These are phyloP conservation scores for Parsonsia alboflavescens DNA, from an alignment of 257 asterid species.

Conservation along the genomic window DNA sequence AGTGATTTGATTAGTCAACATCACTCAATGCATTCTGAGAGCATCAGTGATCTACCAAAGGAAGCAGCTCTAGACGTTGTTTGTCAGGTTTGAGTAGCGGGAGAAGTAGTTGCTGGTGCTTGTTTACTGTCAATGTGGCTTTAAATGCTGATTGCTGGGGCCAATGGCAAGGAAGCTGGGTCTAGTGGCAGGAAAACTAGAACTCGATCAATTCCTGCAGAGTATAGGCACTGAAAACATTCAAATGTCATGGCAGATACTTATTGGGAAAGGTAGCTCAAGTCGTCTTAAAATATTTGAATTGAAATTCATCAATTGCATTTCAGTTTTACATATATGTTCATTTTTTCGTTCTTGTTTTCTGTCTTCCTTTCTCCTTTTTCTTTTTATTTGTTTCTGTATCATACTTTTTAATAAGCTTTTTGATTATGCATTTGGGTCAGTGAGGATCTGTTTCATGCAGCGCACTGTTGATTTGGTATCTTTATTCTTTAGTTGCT, in stretches of 20 bases:
- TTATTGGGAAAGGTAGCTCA: neutral
- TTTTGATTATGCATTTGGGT: too few species aligned
- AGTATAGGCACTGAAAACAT: neutral
- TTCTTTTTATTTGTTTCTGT: too few species aligned
- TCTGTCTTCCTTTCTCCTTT: too few species aligned
- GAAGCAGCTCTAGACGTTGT: conserved; percentile 40
- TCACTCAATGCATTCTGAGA: conserved; percentile 26
- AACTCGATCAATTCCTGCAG: neutral
- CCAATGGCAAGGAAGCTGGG: neutral
- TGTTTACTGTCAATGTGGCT: conserved; percentile 13
- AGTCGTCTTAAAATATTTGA: neutral
- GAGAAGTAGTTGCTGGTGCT: neutral
- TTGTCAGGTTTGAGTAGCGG: conserved; percentile 27
- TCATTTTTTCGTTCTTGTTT: too few species aligned
- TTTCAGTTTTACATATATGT: neutral
- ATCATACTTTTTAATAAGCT: too few species aligned
- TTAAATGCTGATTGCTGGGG: conserved; percentile 14
- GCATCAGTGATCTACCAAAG: conserved; percentile 18
- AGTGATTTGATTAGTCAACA: conserved; percentile 37
- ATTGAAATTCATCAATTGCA: neutral
- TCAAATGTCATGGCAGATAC: neutral
- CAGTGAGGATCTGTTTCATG: neutral
- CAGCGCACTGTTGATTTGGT: neutral
- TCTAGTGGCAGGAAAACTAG: neutral
- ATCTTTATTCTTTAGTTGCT: too few species aligned